phyloP scores from a whole-genome alignment of 176 grass and related monocot genomes.

The Lolium perenne region DNA sequence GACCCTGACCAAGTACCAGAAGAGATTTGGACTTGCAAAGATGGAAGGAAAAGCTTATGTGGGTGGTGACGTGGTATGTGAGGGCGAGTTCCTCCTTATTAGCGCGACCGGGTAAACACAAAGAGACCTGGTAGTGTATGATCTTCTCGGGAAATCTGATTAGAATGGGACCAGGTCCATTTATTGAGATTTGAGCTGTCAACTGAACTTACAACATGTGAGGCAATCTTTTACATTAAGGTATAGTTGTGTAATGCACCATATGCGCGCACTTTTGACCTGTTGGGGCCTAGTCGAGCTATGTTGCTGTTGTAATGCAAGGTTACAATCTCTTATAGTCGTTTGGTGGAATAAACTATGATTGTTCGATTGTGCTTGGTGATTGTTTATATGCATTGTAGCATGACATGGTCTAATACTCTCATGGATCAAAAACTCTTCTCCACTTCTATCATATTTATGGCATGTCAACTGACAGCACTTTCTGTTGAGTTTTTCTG shows the following conservation, averaged over 20 bases:
- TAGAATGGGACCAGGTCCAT: constrained; percentile 1
- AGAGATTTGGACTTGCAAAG: constrained; percentile 90
- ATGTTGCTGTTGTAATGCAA: neutral
- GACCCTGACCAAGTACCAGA: constrained; percentile 89
- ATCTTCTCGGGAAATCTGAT: constrained; percentile 26
- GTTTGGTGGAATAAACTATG: constrained; percentile 2
- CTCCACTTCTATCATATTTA: neutral
- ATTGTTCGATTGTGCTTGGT: neutral
- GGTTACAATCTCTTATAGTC: neutral
- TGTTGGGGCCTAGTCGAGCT: constrained; percentile 2
- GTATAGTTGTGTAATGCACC: constrained; percentile 9
- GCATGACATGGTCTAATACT: neutral
- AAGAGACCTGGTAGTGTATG: neutral
- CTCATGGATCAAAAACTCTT: neutral
- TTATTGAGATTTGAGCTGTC: constrained; percentile 4
- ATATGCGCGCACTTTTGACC: neutral
- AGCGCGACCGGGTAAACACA: constrained; percentile 52
- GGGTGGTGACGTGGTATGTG: constrained; percentile 82
- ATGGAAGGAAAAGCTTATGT: constrained; percentile 99
- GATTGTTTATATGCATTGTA: neutral
- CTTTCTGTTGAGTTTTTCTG: too few relatives aligned
- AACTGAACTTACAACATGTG: constrained; percentile 22
- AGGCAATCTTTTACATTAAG: neutral
- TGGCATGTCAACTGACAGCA: neutral
- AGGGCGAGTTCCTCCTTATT: constrained; percentile 89